Base-by-base conservation (phyloP, 805 yeast species). In the Metschnikowia cerradonensis region DNA sequence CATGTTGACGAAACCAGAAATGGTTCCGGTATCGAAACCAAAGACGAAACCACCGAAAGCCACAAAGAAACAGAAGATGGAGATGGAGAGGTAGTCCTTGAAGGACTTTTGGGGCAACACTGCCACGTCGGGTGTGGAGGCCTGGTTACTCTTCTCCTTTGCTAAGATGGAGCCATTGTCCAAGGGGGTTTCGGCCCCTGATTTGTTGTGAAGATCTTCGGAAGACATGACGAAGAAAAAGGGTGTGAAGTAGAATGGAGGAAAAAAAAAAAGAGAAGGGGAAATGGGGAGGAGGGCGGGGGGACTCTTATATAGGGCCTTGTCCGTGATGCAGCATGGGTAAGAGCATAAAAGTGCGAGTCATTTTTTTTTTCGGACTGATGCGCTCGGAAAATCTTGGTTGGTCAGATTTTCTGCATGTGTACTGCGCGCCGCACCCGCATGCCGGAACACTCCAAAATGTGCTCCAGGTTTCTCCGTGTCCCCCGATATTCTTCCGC, bases 1-100 rank as follows among this genome's bases (percentile, higher is more conserved):
- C 82, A 83, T 80, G 64, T 80, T 80, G 48, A 83, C 81, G 62
- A 84, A 81, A 60, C 88, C 88, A 41, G 87, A 82, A 67, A 84
- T 79, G 58, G 89, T 83, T 73, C 89, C 90, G 47, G 88, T 84
- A 71, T 84, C 90, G 79, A 84, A 84, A 55, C 90, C 90, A 61
- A 83, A 84, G 45, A 84, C 84, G 64, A 82, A 84, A 47, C 90
- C 90, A 73, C 88, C 89, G 56, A 84, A 84, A 38, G 89, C 87
- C 59, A 84, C 79, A 44, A 79, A 60, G 30, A 75, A 59, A 67
- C 89, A 82, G 56, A 71, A 68, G 23, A 67, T 41, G 70, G 71
- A 48, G 61, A 70, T 67, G 51, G 52, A 86, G 72, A 61, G 70
- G 77, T 47, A 59, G 47, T 71, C 77, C 50, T 65, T 67, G 45